Evolutionary conservation across 2,329 filamentous ascomycete species (phyloP).

Genomic region (Beauveria sp.): DNA sequence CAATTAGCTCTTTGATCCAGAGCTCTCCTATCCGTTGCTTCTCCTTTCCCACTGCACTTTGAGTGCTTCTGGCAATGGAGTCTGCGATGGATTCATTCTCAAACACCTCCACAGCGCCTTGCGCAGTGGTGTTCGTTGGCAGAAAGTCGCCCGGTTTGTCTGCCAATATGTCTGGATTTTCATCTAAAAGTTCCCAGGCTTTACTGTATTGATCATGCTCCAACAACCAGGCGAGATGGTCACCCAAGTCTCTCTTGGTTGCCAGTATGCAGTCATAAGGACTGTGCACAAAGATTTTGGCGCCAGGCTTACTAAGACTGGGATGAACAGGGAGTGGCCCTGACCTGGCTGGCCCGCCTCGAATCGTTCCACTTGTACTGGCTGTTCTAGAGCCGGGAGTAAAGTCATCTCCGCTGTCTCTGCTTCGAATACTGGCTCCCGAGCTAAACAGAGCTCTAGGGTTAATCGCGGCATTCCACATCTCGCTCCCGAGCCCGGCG

Average conservation of each 20-base stretch:
- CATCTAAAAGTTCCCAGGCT: constrained; percentile 83
- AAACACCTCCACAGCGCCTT: constrained; percentile 56
- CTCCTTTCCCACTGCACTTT: constrained; percentile 70
- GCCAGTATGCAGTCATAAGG: constrained; percentile 95
- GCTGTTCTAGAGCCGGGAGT: constrained; percentile 39
- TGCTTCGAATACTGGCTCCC: constrained; percentile 65
- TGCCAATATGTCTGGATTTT: constrained; percentile 68
- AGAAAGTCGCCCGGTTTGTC: constrained; percentile 29
- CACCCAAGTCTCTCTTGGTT: constrained; percentile 75
- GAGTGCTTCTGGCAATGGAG: constrained; percentile 47
- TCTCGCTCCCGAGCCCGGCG: constrained; percentile 62
- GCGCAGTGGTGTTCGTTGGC: constrained; percentile 24
- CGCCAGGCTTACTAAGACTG: constrained; percentile 46
- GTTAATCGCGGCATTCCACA: constrained; percentile 89
- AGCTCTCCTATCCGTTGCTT: constrained; percentile 87
- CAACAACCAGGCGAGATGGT: constrained; percentile 80
- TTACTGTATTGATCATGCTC: constrained; percentile 74
- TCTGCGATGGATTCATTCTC: constrained; percentile 57
- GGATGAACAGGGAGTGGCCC: constrained; percentile 38
- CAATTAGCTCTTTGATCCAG: constrained; percentile 83
- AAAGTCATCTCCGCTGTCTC: constrained; percentile 50
- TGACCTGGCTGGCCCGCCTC: constrained; percentile 20
- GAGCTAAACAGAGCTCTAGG: constrained; percentile 83
- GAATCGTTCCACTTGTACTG: constrained; percentile 26
- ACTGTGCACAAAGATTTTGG: constrained; percentile 87